Evolutionary conservation across 305 asterid genomes (phyloP), one percentile per base, ranked within the genome.

Genomic region (Ajuga reptans): DNA sequence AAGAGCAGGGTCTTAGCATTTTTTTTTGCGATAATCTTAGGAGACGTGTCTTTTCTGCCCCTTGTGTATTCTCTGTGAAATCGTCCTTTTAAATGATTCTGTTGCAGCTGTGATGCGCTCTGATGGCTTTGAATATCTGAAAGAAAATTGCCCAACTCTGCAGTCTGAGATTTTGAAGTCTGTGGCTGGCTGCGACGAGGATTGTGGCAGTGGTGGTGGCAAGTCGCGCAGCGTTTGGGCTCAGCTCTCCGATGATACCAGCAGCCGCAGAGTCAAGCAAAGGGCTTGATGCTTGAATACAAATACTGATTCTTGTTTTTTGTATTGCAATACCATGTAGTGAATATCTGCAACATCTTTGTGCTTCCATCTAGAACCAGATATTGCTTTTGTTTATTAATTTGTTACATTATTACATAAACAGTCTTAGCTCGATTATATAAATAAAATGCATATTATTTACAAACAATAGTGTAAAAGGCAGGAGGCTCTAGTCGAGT

Each of bases 181-280:
- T 0, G 97, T 93, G 63, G 98, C 97, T 53, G 98, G 98, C 51
- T 90, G 95, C 47, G 98, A 90, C 21, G 97, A 89, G 76, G 96
- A 90, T 64, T 87, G 91, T 42, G 86, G 92, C 84, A 87, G 96
- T 51, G 88, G 94, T 24, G 93, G 88, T 10, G 94, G 94, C 39
- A 92, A 92, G 86, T 83, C 97, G 15, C 84, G 84, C 50, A 93
- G 98, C 59, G 94, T 93, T 10, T 90, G 96, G 93, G 98, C 91
- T 21, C 98, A 90, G 80, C 96, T 93, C 58, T 93, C 97, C 3
- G 98, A 93, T 53, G 98, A 89, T 78, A 89, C 92, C 36, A 82
- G 74, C 21, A 89, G 96, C 74, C 79, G 99, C 79, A 86, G 99
- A 84, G 92, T 93, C 47, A 87, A 97, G 79, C 99, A 87, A 36